These are phyloP conservation scores for Chaetomiaceae sp. DNA, from an alignment of 2,329 filamentous ascomycete species.

Conservation along the genomic window DNA sequence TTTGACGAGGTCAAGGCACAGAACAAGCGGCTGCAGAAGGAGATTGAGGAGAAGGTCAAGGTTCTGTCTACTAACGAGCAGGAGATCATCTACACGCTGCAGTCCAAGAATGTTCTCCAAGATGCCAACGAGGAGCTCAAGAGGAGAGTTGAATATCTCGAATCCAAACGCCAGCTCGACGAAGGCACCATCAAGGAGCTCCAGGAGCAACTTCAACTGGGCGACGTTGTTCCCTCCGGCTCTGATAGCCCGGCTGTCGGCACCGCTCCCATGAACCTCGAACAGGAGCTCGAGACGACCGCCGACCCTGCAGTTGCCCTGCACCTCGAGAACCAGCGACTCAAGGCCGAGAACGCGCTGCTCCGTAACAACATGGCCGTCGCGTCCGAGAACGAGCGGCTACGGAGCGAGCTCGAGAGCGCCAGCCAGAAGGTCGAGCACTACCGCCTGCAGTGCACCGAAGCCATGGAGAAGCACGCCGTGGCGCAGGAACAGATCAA, in stretches of 20 bases:
- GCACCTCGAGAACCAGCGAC: conserved; percentile 48
- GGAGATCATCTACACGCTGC: conserved; percentile 34
- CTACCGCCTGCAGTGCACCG: conserved; percentile 50
- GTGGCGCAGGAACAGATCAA: conserved; percentile 53
- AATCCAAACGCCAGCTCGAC: conserved; percentile 23
- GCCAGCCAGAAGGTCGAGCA: conserved; percentile 44
- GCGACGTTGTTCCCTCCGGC: conserved; percentile 21
- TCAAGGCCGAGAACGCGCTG: conserved; percentile 57
- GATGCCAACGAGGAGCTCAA: conserved; percentile 25
- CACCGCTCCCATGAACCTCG: conserved; percentile 40
- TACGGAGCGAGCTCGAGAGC: conserved; percentile 52
- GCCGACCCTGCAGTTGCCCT: conserved; percentile 36
- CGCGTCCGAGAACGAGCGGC: conserved; percentile 46
- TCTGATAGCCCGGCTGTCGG: conserved; percentile 29
- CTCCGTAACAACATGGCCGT: conserved; percentile 49
- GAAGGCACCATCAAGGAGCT: conserved; percentile 43
- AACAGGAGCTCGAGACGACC: conserved; percentile 54
- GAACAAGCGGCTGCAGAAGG: conserved; percentile 37
- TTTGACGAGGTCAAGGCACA: conserved; percentile 31
- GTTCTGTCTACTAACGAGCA: conserved; percentile 44
- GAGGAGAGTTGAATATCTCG: conserved; percentile 23
- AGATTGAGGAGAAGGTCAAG: conserved; percentile 38
- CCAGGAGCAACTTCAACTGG: conserved; percentile 49
- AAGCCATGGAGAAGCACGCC: conserved; percentile 52
- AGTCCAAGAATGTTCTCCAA: conserved; percentile 24